phyloP scores from a whole-genome alignment of 352 stramenopile species.

The Blastocystis sp. region DNA sequence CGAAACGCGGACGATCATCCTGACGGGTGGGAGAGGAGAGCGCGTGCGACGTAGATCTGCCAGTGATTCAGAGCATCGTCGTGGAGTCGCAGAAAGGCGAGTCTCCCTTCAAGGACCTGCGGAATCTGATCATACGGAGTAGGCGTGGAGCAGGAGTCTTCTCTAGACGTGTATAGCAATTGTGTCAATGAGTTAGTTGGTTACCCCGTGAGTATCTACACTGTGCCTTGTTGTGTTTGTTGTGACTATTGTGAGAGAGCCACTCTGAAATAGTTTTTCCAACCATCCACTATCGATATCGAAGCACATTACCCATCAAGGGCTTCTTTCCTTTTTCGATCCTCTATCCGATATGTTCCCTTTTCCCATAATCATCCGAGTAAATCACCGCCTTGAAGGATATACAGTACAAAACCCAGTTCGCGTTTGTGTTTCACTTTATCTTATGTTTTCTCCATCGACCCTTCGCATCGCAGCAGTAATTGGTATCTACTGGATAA shows the following conservation, averaged over 20 bases:
- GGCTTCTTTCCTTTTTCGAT: neutral
- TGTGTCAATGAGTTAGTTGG: neutral
- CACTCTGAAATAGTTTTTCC: neutral
- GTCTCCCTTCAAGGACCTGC: constrained; percentile 20
- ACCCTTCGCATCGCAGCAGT: neutral
- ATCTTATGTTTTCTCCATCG: neutral
- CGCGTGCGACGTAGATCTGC: neutral
- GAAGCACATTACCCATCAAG: neutral
- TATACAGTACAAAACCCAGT: neutral
- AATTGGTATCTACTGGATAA: constrained; percentile 17
- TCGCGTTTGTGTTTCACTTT: neutral
- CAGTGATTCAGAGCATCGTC: neutral
- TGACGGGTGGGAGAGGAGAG: neutral
- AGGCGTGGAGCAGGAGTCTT: neutral
- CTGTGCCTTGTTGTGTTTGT: constrained; percentile 14
- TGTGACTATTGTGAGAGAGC: neutral
- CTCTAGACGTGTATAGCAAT: constrained; percentile 3
- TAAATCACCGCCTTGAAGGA: too few relatives aligned
- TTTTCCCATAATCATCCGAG: neutral
- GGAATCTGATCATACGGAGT: constrained; percentile 13
- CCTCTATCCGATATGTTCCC: neutral
- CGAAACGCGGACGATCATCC: neutral
- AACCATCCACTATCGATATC: neutral
- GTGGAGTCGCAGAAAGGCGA: neutral
- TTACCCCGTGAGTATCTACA: neutral